Percentiles rank a stretch among this genome's conserved stretches.
Conservation (phyloP, 441 rosid genomes). For the Corymbia calophylla region DNA sequence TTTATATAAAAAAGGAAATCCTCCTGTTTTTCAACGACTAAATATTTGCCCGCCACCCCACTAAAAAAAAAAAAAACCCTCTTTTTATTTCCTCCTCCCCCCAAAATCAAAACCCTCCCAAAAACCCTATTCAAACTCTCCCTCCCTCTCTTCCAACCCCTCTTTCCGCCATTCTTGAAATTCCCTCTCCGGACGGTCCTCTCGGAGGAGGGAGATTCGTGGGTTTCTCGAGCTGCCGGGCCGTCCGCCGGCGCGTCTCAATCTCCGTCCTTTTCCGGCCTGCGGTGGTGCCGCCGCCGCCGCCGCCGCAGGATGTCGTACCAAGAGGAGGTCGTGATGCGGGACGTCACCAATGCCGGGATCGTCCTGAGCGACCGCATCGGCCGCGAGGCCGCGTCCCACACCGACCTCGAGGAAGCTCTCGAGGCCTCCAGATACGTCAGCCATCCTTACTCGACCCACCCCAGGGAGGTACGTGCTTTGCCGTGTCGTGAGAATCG, state of each 20-base stretch:
- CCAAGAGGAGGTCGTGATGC: slow-evolving; percentile 76
- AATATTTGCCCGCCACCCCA: slow-evolving; percentile 28
- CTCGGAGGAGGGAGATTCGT: background rate
- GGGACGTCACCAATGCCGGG: slow-evolving; percentile 86
- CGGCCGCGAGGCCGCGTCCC: slow-evolving; percentile 73
- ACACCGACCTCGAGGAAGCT: slow-evolving; percentile 89
- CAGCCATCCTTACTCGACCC: slow-evolving; percentile 84
- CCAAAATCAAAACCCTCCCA: background rate
- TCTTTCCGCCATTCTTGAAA: background rate
- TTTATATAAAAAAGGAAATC: background rate
- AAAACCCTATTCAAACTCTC: slow-evolving; percentile 9
- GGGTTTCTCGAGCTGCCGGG: background rate
- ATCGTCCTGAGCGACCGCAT: slow-evolving; percentile 64
- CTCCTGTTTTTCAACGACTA: background rate
- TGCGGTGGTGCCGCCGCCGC: background rate
- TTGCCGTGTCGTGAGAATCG: background rate
- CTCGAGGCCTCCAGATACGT: slow-evolving; percentile 88
- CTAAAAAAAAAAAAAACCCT: background rate
- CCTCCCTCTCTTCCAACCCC: background rate
- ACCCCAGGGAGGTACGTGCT: slow-evolving; percentile 72
- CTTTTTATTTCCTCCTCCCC: background rate
- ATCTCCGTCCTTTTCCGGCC: slow-evolving; percentile 14
- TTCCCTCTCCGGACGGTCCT: background rate
- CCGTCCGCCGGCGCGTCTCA: background rate
- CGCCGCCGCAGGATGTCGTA: slow-evolving; percentile 41